Evolutionary conservation across 768 basidiomycete genomes (phyloP).

Genomic region (Podaxis pistillaris): DNA sequence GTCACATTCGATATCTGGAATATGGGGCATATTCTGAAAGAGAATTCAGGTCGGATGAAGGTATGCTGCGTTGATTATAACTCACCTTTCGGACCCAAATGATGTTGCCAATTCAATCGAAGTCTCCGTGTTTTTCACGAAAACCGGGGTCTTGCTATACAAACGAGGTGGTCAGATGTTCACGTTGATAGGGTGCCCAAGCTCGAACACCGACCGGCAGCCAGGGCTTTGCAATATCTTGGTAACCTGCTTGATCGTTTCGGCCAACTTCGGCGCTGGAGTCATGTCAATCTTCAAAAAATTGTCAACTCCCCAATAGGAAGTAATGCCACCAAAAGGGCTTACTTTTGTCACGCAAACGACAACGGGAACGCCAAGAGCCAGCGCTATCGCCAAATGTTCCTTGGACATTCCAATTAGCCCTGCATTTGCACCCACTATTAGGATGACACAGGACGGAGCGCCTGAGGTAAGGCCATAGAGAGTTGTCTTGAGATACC

Average conservation of each 20-base stretch:
- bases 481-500: constrained; percentile 88
- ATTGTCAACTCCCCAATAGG: background rate
- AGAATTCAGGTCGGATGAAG: constrained; percentile 6
- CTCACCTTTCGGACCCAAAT: constrained; percentile 73
- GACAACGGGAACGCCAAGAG: constrained; percentile 88
- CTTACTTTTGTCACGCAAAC: constrained; percentile 92
- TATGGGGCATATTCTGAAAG: constrained; percentile 76
- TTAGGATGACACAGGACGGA: constrained; percentile 88
- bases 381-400: constrained; percentile 92
- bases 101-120: constrained; percentile 76
- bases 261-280: constrained; percentile 84
- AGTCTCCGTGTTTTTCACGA: constrained; percentile 77
- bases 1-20: constrained; percentile 94
- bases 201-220: constrained; percentile 58
- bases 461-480: constrained; percentile 94
- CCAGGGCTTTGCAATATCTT: constrained; percentile 94
- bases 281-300: constrained; percentile 88
- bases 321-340: background rate
- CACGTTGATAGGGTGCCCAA: background rate
- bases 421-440: constrained; percentile 94
- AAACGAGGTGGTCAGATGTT: background rate
- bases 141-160: constrained; percentile 74
- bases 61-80: background rate
- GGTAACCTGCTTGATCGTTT: constrained; percentile 88
- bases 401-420: constrained; percentile 93